Base-by-base conservation (phyloP, 2,329 filamentous ascomycete genomes). In the Pyrenochaeta sp. region DNA sequence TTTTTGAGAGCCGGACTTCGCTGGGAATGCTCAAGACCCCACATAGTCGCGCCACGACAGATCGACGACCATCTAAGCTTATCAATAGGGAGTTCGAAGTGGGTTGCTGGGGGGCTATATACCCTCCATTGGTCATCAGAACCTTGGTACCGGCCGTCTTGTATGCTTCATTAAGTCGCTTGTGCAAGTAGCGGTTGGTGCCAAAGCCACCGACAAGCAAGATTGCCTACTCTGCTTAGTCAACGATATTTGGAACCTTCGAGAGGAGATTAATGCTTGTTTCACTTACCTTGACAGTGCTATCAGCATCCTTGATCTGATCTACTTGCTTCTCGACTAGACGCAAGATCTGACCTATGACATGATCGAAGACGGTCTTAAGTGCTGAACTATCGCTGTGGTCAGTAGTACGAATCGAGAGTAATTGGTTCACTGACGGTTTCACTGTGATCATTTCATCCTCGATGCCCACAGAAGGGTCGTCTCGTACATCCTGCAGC, bases 151-250 rank as follows among this genome's bases (percentile, higher is more conserved):
- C 34, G 6, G 39, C 35, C 19, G 22, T 19, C 26, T 35, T 14
- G 24, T 53, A 40, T 17, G 46, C 46, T 3, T 14, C 8, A 1
- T 27, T 28, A 1, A 53, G 32, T 7, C 27, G 10, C 3, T 53
- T 48, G 37, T 32, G 44, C 3, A 56, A 17, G 36, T 53, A 56
- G 11, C 38, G 17, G 29, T 44, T 43, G 11, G 43, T 49, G 29
- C 49, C 53, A 21, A 51, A 51, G 0, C 46, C 50, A 2, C 50
- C 50, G 6, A 55, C 53, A 0, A 56, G 38, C 1, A 53, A 21
- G 3, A 56, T 17, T 19, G 38, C 48, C 40, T 48, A 28, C 7
- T n/a, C n/a, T n/a, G n/a, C n/a, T n/a, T n/a, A n/a, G n/a, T n/a
- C n/a, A 6, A 17, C 11, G 4, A 21, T 6, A 23, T 13, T 14